A percentile compares a stretch with the other conserved stretches of the same genome.
phyloP scores from a whole-genome alignment of 1,284 basidiomycete genomes.

The Cryptococcus sp. region DNA sequence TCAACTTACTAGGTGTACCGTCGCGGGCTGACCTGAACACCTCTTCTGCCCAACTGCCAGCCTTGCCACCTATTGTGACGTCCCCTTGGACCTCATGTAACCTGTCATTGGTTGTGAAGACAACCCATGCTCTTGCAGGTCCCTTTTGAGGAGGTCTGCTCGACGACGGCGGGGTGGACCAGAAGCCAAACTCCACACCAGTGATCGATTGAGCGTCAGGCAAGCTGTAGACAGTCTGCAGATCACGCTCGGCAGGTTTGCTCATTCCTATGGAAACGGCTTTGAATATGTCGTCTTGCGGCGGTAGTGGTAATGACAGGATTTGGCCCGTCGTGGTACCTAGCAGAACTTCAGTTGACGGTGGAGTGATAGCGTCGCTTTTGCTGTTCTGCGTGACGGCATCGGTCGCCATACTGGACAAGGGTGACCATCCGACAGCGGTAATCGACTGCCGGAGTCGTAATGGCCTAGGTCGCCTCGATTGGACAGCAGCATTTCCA shows the following conservation, averaged over 20 bases:
- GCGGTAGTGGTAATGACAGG: constrained; percentile 72
- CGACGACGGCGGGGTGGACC: constrained; percentile 26
- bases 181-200: constrained; percentile 76
- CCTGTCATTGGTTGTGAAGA: constrained; percentile 81
- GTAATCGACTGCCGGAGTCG: constrained; percentile 88
- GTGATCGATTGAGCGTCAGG: constrained; percentile 77
- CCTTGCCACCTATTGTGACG: constrained; percentile 52
- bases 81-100: constrained; percentile 87
- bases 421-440: constrained; percentile 90
- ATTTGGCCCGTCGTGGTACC: constrained; percentile 81
- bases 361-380: constrained; percentile 35
- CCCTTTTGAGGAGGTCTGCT: constrained; percentile 18
- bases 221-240: constrained; percentile 75
- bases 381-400: constrained; percentile 18
- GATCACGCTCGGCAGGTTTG: constrained; percentile 59
- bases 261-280: constrained; percentile 56
- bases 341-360: constrained; percentile 61
- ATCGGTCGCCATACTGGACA: constrained; percentile 14
- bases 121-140: constrained; percentile 56
- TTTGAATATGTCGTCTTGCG: constrained; percentile 86
- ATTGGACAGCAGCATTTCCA: constrained; percentile 50
- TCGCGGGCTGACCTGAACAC: constrained; percentile 75
- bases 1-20: constrained; percentile 69
- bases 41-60: constrained; percentile 71
- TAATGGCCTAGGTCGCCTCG: constrained; percentile 70